Base-by-base conservation (phyloP, 768 basidiomycete species). In the Krasilnikovozyma curviuscula region DNA sequence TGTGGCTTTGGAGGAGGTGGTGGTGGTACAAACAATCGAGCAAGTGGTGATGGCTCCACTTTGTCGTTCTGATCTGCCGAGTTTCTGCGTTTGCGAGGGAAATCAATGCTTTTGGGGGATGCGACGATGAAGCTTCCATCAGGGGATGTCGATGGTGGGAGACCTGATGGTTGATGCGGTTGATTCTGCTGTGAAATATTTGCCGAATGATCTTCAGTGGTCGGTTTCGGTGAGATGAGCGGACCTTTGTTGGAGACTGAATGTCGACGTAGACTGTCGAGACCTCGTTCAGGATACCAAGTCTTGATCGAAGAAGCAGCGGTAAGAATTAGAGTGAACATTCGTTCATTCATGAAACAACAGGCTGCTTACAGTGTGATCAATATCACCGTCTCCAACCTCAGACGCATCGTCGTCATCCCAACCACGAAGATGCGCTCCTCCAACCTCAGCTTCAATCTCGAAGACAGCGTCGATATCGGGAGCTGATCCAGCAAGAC, bases 391-490 rank as follows among this genome's bases (percentile, higher is more conserved):
- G 6, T 23, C 45, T 32, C 37, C 49, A 14, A 39, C 45, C 8
- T 52, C 50, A 1, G 35, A 34, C 10, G 37, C 34, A 18, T 47
- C 46, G 13, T 42, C 46, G 9, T 28, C 30, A 19, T 40, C 43
- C 46, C 45, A 41, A 21, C 46, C 39, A 27, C n/a, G n/a, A n/a
- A n/a, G n/a, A n/a, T 30, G 31, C 18, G 33, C 16, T 7, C 44
- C 44, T 25, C 45, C 50, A 28, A 46, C 44, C 31, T 47, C 50
- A n/a, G 80, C 78, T 57, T 78, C 78, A 10, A 85, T 69, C 54
- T 84, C 80, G 56, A 86, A 86, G 18, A 86, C 75, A 77, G 75
- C 73, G 55, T 79, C 78, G 48, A 88, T 85, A 56, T 83, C 79
- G 3, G 72, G 68, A 49, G 70, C 76, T 2, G 74, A 70, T 2